A percentile compares a stretch with the other conserved stretches of the same genome.
Conservation (phyloP, 148 eudicot genomes). For the Gaultheria prostrata region DNA sequence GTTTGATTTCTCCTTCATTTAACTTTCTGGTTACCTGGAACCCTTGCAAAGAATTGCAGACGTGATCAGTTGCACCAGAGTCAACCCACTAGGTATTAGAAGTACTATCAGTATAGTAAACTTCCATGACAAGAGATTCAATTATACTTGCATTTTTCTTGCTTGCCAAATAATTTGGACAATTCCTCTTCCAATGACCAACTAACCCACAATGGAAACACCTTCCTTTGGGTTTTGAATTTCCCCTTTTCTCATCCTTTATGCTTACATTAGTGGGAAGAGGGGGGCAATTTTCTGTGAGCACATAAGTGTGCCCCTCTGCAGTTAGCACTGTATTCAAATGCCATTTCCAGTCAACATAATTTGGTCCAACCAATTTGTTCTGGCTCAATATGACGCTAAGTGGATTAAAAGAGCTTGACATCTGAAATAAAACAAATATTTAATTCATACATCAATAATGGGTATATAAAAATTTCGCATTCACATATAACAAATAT, state of each 20-base stretch:
- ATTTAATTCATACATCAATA: background rate
- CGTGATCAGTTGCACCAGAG: background rate
- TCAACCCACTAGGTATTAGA: background rate
- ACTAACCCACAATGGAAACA: background rate
- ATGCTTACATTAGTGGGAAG: background rate
- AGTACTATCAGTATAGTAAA: background rate
- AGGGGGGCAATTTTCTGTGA: background rate
- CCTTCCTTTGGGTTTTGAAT: background rate
- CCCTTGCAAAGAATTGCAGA: background rate
- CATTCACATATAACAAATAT: background rate
- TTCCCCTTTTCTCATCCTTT: background rate
- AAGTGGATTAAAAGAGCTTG: background rate
- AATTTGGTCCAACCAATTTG: constrained; percentile 1
- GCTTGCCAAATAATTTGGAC: background rate
- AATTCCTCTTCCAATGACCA: background rate
- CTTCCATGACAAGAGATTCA: background rate
- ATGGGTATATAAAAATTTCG: background rate
- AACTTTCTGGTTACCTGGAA: background rate
- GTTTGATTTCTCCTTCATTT: background rate
- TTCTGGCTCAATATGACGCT: background rate
- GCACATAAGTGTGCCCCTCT: background rate
- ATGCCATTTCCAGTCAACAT: background rate
- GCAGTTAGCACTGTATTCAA: background rate
- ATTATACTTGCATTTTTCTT: background rate
- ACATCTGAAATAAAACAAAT: background rate